Evolutionary conservation across 2,329 filamentous ascomycete genomes (phyloP), one percentile per base, ranked within the genome.

Genomic region (Dactylellina parvicollis): DNA sequence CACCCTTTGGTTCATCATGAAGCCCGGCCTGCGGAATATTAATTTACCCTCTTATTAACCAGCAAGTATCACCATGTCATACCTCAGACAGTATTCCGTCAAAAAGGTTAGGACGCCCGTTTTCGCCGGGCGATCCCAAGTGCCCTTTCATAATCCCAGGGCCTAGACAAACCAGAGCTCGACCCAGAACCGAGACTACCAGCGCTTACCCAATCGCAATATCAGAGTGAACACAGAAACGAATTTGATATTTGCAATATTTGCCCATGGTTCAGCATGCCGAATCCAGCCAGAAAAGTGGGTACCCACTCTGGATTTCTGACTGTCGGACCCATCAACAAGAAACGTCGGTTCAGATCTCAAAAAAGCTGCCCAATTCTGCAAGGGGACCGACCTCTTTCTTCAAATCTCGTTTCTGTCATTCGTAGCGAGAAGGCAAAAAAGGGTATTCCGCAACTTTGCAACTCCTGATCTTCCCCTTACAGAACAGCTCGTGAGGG

Each of bases 361-460:
- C 67, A 46, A 44, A 42, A 65, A 57, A 57, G 36, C 56, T 72
- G 59, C 67, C 66, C 59, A n/a, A 72, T 72, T 65, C 67, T 72
- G 67, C 67, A 72, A 61, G 44, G 52, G 28, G 50, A 64, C 59
- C 56, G 38, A 44, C 34, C 32, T 46, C 10, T 40, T 69, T 30
- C 24, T 59, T 34, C 36, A 30, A 57, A 20, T 55, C 49, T 66
- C 30, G 49, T 56, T 24, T 49, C 30, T 61, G 42, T 20, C 42
- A 56, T 62, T 67, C 47, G 56, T 59, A 57, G 52, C 50, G 50
- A 67, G 46, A 67, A n/a, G 42, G 62, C 62, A 30, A 57, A 42
- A 22, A 30, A 30, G 38, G n/a, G n/a, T n/a, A n/a, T 49, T 60
- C 42, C 28, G 47, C 28, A 50, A n/a, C n/a, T n/a, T n/a, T n/a